These are phyloP conservation scores for grape (Vitis vinifera) DNA, from an alignment of 164 flowering plant genomes.

Conservation along the genomic window ASM3070453v1 NC_081811.1:1533501-1534000, in stretches of 20 bases:
- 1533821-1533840: slow-evolving; percentile 70
- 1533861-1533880: slow-evolving; percentile 48
- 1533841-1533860: slow-evolving; percentile 79
- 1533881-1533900: background rate
- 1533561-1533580: slow-evolving; percentile 16
- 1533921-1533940: background rate
- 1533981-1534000: too few relatives aligned
- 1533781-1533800: slow-evolving; percentile 79
- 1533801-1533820: slow-evolving; percentile 70
- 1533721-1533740: slow-evolving; percentile 82
- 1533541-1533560: background rate
- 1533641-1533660: slow-evolving; percentile 79
- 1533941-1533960: background rate
- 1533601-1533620: slow-evolving; percentile 68
- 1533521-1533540: background rate
- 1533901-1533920: too few relatives aligned
- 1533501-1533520: too few relatives aligned
- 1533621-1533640: slow-evolving; percentile 88
- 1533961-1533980: too few relatives aligned
- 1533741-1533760: slow-evolving; percentile 96
- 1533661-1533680: slow-evolving; percentile 78
- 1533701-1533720: slow-evolving; percentile 77
- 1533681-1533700: slow-evolving; percentile 90
- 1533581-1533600: slow-evolving; percentile 87
- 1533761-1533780: slow-evolving; percentile 88